Evolutionary conservation across 2,329 filamentous ascomycete species (phyloP), one percentile per base, ranked within the genome.

Genomic region (Coleophoma cylindrospora): DNA sequence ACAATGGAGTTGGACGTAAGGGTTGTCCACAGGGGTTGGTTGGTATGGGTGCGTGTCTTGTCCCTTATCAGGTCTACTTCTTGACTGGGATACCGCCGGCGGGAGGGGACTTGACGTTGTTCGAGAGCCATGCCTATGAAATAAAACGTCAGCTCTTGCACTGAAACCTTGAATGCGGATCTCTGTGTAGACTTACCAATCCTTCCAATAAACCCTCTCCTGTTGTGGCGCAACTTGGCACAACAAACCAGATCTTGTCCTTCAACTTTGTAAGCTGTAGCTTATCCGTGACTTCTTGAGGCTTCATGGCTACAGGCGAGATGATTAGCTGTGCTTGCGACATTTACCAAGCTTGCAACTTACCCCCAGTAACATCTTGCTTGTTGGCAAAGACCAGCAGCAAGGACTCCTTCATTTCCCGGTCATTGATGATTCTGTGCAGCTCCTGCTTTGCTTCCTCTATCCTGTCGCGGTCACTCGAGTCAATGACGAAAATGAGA

Each of bases 321-420:
- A 6, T 27, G 6, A 10, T 27, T 27, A 27, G 27, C 27, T 10
- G 3, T 27, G 27, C 9, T 27, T 27, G 6, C 9, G 27, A 27
- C 7, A 3, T 27, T 27, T 6, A 27, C 7, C 27, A 27, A 27
- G 27, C 27, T 27, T 27, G 27, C 6, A 27, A 10, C 27, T 27
- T 72, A 89, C 89, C 84, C 66, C 89, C 89, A 52, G 81, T 77
- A 61, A 97, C 76, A 82, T 99, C 94, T 74, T 97, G 94, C 82
- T 99, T 99, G 79, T 99, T 99, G 66, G 94, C 94, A 70, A 99
- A 97, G 40, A 99, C 92, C 54, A 97, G 75, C 61, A 99, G 76
- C 62, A 97, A 77, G 54, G 91, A 91, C 67, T 97, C 92, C 74
- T 94, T 91, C 84, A 97, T 92, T 79, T 99, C 94, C 57, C 92